Base-by-base conservation (phyloP, 345 rosid species). In the Murraya paniculata region DNA sequence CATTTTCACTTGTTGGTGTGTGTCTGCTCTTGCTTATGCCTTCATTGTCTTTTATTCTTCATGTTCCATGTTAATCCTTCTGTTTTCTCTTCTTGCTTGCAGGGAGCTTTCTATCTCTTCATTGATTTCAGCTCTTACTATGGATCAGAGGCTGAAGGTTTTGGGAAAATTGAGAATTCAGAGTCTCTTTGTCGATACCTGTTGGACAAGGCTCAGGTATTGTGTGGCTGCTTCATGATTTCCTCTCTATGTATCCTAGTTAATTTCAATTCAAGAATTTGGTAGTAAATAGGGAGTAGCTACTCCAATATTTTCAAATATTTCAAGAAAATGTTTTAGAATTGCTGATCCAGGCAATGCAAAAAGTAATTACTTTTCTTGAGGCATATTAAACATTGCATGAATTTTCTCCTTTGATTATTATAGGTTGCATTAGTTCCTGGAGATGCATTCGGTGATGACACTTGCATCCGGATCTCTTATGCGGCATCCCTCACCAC, bases 91-190 rank as follows among this genome's bases (percentile, higher is more conserved):
- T 24, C 75, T 74, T 74, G 65, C 69, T 31, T 87, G 86, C 89
- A 94, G 98, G 99, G 99, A 84, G 99, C 98, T 59, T 96, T 96
- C 81, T 92, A 96, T 84, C 95, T 92, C 75, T 94, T 96, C 77
- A 80, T 91, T 55, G 97, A 96, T 79, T 86, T 91, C 81, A 96
- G 98, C 81, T 82, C 89, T 65, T 94, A 89, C 87, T 96, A 90
- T 33, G 99, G 98, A 80, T 59, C 86, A 45, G 91, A 90, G 79
- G 91, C 67, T 60, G 91, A 94, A 84, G 97, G 93, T 21, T 96
- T 92, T 64, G 99, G 98, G 68, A 65, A 71, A 82, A 94, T 96
- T 33, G 84, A 79, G 60, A 87, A 91, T 79, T 96, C 93, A 0
- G 89, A 86, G 7, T 84, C 91, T 39, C 88, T 92, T 19, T 90